Evolutionary conservation across 768 basidiomycete species (phyloP), one percentile per base, ranked within the genome.

Genomic region (Pleurotus ostreatus): DNA sequence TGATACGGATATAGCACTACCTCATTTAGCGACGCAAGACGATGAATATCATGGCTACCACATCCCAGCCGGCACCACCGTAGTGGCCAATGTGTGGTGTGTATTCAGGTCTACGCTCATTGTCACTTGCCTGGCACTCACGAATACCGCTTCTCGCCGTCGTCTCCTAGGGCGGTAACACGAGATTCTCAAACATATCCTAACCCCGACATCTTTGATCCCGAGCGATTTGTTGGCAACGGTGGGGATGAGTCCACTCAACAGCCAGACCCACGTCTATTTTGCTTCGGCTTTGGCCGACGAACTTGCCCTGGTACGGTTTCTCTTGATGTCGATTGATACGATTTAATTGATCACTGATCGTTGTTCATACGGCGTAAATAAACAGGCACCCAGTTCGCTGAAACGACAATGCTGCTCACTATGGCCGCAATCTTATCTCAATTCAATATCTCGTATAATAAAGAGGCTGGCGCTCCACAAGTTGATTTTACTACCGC

Each of bases 81-180:
- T 80, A 15, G 59, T 80, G n/a, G 70, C 75, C 2, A 80, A 79
- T 49, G 68, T 77, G n/a, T 80, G 78, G 77, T 77, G 55, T 58
- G 66, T 45, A 7, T 46, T 16, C 30, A 34, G 11, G 11, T 3
- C 30, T 11, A 11, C 11, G 30, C 30, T 34, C 30, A 34, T 34
- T 34, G 30, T 34, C 8, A 34, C 9, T 34, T 34, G 9, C 30
- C 11, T 11, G 30, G 11, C 30, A 11, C 9, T 34, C 30, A 34
- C 9, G 30, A 34, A 3, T 34, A 11, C 30, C 30, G 30, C 9
- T 34, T 11, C 30, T 44, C 15, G 11, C 20, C 41, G 20, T 44
- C 13, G n/a, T 30, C 46, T 49, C 12, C 4, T 25, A 80, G 79
- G 78, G 71, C 67, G 2, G 70, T 83, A 40, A 65, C 78, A 26